Evolutionary conservation across 306 rosid genomes (phyloP), one percentile per base, ranked within the genome.

Genomic region (Lathyrus aphaca): DNA sequence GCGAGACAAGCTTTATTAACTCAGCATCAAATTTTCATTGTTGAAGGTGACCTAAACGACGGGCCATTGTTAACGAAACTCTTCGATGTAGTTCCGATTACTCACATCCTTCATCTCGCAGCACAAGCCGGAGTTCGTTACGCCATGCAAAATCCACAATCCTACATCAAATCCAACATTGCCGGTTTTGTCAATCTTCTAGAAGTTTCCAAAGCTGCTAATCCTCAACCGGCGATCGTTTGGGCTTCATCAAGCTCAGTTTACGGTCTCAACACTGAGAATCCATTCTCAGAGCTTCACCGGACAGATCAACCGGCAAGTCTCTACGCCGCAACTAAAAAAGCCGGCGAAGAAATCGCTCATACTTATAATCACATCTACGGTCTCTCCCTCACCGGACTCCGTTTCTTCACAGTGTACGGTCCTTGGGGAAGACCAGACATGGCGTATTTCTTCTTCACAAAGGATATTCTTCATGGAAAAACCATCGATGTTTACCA

Each of bases 101-200:
- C 96, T 0, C 98, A 93, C 80, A 69, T 93, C 69, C 96, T 93
- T 60, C 98, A 93, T 76, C 60, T 93, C 0, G 98, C 98, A 0
- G 97, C 98, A 0, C 98, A 93, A 46, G 98, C 98, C 0, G 98
- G 98, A 0, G 98, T 93, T 15, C 94, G 97, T 8, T 93, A 93
- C 79, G 98, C 97, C 27, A 93, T 93, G 98, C 83, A 88, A 74
- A 91, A 91, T 38, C 97, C 97, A 0, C 97, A 92, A 39, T 89
- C 96, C 0, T 92, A 92, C 49, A 48, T 92, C 10, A 68, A 64
- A 5, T 88, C 97, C 40, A 92, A 92, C 89, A 87, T 92, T 42
- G 97, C 97, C 0, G 96, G 97, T 1, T 89, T 92, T 73, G 95
- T 92, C 5, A 92, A 84, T 73, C 95, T 92, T 48, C 95, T 92